phyloP scores from a whole-genome alignment of 441 rosid genomes.

The Bruguiera hainesii region DNA sequence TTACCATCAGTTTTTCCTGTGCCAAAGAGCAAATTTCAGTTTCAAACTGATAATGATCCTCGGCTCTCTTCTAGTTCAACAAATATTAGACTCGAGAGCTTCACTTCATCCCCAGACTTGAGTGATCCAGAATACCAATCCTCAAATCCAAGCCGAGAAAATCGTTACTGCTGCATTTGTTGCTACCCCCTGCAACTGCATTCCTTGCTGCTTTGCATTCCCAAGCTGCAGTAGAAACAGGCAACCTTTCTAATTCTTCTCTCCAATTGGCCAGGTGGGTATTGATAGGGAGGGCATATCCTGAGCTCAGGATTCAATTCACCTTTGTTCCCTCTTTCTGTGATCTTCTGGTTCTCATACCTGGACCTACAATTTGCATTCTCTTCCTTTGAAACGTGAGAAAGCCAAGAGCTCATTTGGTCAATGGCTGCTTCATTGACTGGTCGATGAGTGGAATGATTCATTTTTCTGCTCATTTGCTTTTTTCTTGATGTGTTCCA shows the following conservation, averaged over 20 bases:
- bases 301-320: conserved; percentile 72
- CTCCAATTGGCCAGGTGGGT: conserved; percentile 23
- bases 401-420: too few species aligned
- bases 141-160: conserved; percentile 42
- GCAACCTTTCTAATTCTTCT: conserved; percentile 15
- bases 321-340: conserved; percentile 30
- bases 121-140: conserved; percentile 43
- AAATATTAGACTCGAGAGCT: neutral
- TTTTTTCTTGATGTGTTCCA: conserved; percentile 90
- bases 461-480: conserved; percentile 64
- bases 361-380: conserved; percentile 1
- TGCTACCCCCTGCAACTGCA: conserved; percentile 43
- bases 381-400: neutral
- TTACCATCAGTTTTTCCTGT: neutral
- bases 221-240: conserved; percentile 58
- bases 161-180: conserved; percentile 35
- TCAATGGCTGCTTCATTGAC: conserved; percentile 28
- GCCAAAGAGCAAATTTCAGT: neutral
- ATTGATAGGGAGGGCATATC: conserved; percentile 55
- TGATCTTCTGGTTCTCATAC: conserved; percentile 35
- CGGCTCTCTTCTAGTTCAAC: too few species aligned
- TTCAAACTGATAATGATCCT: too few species aligned
- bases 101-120: conserved; percentile 43
- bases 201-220: conserved; percentile 42
- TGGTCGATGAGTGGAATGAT: conserved; percentile 66